Base-by-base conservation (phyloP, 2,329 filamentous ascomycete genomes). In the Colletotrichum liriopes region DNA sequence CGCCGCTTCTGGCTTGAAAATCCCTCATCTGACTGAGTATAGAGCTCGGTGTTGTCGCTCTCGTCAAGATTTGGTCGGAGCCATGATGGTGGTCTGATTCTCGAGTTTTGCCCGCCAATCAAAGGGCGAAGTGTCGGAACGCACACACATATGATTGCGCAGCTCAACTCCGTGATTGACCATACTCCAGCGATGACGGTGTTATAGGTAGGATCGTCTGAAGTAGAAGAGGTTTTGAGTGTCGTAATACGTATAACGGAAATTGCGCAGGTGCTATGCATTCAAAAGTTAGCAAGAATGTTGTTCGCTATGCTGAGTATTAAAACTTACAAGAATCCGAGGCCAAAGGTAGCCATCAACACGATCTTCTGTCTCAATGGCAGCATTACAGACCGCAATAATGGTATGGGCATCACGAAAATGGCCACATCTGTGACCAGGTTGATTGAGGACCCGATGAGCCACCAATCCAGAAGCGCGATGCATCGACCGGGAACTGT, bases 121-220 rank as follows among this genome's bases (percentile, higher is more conserved):
- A 81, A 55, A 23, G 81, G 81, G 1, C 81, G 77, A 2, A 84
- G 74, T 7, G 82, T 82, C 0, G 82, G 82, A 14, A 84, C 78
- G 72, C 81, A 83, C 43, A 81, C 78, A 69, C 82, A 83, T 20
- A 84, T 75, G 68, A 84, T 77, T 58, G 80, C 82, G 52, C 81
- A 78, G 70, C 81, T 81, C 60, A 83, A 78, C 72, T 84, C 83
- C 66, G 83, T 79, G 56, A 83, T 78, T 11, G 82, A 83, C 81
- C 82, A 84, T 69, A 80, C 79, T 1, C 60, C 62, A 11, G 61
- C 49, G 0, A 71, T 47, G 20, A 80, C 81, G 7, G 77, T 79
- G 49, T 82, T 76, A 73, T 77, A 83, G 1, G 81, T 82, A 0
- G 73, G 52, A 59, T 83, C 82, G n/a, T 67, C 72, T 5, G 78